phyloP scores from a whole-genome alignment of 106 monocot genomes.

The Chionographis japonica region DNA sequence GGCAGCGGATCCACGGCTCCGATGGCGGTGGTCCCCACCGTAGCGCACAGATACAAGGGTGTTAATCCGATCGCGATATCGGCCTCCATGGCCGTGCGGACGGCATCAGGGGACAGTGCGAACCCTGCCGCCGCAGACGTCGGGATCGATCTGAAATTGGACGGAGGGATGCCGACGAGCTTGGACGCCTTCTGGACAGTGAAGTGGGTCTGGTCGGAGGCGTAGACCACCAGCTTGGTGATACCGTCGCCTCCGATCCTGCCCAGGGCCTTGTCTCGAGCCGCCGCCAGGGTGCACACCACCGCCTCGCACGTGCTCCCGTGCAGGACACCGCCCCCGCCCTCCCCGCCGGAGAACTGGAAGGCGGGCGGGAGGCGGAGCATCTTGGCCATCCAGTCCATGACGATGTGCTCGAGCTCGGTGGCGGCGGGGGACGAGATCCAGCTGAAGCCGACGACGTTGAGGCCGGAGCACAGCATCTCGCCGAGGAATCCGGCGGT shows the following conservation, averaged over 20 bases:
- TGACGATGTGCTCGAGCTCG: slow-evolving; percentile 51
- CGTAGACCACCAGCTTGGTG: slow-evolving; percentile 38
- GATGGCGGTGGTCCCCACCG: slow-evolving; percentile 38
- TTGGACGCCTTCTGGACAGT: slow-evolving; percentile 37
- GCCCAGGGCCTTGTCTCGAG: slow-evolving; percentile 29
- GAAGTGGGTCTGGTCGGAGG: slow-evolving; percentile 61
- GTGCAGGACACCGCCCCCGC: slow-evolving; percentile 36
- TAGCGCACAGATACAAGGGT: slow-evolving; percentile 39
- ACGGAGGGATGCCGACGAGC: slow-evolving; percentile 35
- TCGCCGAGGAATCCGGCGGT: slow-evolving; percentile 44
- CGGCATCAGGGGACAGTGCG: slow-evolving; percentile 7
- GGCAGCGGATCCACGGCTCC: slow-evolving; percentile 37
- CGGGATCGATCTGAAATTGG: slow-evolving; percentile 29
- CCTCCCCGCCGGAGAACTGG: slow-evolving; percentile 24
- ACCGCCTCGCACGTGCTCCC: slow-evolving; percentile 44
- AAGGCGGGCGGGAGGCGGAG: slow-evolving; percentile 30
- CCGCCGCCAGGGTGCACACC: slow-evolving; percentile 36
- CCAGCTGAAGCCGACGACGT: slow-evolving; percentile 53
- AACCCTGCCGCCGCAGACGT: slow-evolving; percentile 23
- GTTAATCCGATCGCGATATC: slow-evolving; percentile 22
- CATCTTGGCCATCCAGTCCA: slow-evolving; percentile 46
- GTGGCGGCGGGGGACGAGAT: slow-evolving; percentile 57
- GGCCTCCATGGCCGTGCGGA: slow-evolving; percentile 10
- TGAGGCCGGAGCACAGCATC: slow-evolving; percentile 50
- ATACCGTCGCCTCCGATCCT: slow-evolving; percentile 19